These are phyloP conservation scores for Sugiyamaella mastotermitis DNA, from an alignment of 805 yeast genomes.

Conservation along the genomic window DNA sequence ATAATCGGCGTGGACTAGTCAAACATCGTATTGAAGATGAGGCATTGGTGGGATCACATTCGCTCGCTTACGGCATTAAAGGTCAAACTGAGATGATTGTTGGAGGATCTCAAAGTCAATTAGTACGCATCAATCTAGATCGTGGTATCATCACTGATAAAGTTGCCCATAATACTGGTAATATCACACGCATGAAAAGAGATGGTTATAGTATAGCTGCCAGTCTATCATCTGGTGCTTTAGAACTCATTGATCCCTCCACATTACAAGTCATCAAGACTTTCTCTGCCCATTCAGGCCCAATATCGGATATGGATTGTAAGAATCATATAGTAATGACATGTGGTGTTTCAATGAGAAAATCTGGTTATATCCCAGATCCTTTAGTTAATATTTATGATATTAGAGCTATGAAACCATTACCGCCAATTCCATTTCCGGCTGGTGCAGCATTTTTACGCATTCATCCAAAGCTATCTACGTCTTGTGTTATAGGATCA, in stretches of 20 bases:
- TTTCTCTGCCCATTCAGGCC: conserved; percentile 33
- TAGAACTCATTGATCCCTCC: conserved; percentile 32
- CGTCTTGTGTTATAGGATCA: conserved; percentile 68
- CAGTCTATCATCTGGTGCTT: conserved; percentile 31
- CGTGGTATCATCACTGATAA: conserved; percentile 28
- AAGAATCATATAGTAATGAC: conserved; percentile 43
- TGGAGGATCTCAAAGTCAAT: conserved; percentile 26
- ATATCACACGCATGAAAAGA: conserved; percentile 8
- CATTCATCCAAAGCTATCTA: conserved; percentile 81
- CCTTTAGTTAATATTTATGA: conserved; percentile 83
- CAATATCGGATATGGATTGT: conserved; percentile 34
- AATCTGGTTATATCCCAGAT: conserved; percentile 59
- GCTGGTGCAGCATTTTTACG: conserved; percentile 83
- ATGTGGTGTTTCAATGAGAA: conserved; percentile 64
- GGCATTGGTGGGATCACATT: conserved; percentile 20
- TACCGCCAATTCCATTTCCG: conserved; percentile 80
- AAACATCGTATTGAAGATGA: conserved; percentile 30
- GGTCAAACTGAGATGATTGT: conserved; percentile 29
- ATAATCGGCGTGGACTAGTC: conserved; percentile 52
- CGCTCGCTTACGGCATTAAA: conserved; percentile 25
- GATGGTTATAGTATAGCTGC: conserved; percentile 21
- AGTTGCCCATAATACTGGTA: conserved; percentile 9
- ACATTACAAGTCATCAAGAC: conserved; percentile 27
- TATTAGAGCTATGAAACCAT: conserved; percentile 59
- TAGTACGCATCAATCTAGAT: conserved; percentile 31